Conservation (phyloP, 441 rosid species). For the Raphanus hybrid region DNA sequence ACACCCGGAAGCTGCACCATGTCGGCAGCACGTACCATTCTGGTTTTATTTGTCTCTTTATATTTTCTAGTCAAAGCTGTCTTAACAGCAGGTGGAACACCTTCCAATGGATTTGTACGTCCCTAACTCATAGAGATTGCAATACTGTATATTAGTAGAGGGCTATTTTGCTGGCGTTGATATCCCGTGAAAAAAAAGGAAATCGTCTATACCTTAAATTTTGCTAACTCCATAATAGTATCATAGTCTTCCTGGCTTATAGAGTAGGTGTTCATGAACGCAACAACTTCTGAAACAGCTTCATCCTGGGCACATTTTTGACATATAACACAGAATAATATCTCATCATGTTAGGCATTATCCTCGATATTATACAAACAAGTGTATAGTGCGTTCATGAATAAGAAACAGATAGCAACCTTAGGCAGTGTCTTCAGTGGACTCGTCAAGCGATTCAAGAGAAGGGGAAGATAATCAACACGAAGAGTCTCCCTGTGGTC, state of each 20-base stretch:
- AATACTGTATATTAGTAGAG: no score
- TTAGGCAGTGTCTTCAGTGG: constrained; percentile 83
- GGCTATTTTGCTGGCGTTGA: no score
- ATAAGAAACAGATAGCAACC: constrained; percentile 49
- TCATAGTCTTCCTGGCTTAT: constrained; percentile 90
- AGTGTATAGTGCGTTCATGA: background rate
- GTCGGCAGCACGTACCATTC: constrained; percentile 91
- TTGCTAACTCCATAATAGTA: constrained; percentile 75
- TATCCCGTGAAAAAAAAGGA: background rate
- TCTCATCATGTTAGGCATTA: background rate
- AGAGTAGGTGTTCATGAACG: constrained; percentile 63
- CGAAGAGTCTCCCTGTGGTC: constrained; percentile 77
- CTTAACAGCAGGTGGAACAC: constrained; percentile 82
- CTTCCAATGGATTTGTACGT: constrained; percentile 82
- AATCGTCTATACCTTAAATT: constrained; percentile 66
- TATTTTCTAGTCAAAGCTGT: constrained; percentile 89
- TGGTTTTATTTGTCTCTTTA: constrained; percentile 67
- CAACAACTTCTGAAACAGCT: constrained; percentile 88
- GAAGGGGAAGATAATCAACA: constrained; percentile 71
- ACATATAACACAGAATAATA: constrained; percentile 2
- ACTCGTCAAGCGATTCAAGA: constrained; percentile 72
- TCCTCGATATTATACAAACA: background rate
- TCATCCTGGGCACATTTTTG: constrained; percentile 68
- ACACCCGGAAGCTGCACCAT: constrained; percentile 80
- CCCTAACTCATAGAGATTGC: constrained; percentile 56